phyloP scores from a whole-genome alignment of 116 monocot species.

The Trichopus zeylanicus region DNA sequence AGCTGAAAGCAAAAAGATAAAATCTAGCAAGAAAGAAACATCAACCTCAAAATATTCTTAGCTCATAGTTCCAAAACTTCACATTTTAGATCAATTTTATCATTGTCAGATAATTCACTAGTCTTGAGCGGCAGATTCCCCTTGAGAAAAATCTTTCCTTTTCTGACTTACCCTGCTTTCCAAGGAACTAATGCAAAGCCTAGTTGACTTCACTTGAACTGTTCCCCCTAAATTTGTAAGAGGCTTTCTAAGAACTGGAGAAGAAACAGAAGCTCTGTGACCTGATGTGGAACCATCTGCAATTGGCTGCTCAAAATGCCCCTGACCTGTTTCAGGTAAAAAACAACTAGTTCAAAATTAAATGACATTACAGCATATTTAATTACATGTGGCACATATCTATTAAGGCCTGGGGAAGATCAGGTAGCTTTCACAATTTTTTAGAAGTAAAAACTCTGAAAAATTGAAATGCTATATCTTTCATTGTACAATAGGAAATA shows the following conservation, averaged over 20 bases:
- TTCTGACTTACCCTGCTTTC: conserved; percentile 89
- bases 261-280: conserved; percentile 84
- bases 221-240: conserved; percentile 88
- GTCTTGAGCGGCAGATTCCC: conserved; percentile 82
- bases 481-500: no score
- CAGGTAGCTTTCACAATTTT: no score
- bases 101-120: conserved; percentile 51
- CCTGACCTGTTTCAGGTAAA: conserved; percentile 55
- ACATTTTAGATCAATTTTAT: conserved; percentile 92
- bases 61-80: conserved; percentile 87
- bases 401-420: no score
- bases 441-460: no score
- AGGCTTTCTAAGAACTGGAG: conserved; percentile 78
- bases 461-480: no score
- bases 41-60: conserved; percentile 85
- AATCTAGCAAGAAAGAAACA: not conserved
- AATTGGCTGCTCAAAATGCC: conserved; percentile 87
- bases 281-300: conserved; percentile 84
- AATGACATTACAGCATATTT: no score
- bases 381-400: no score
- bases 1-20: not conserved
- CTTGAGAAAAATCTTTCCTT: conserved; percentile 77
- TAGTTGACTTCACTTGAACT: conserved; percentile 67
- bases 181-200: conserved; percentile 77
- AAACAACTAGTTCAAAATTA: no score